These are phyloP conservation scores for Rubia tinctorum DNA, from an alignment of 305 asterid species.

Conservation along the genomic window DNA sequence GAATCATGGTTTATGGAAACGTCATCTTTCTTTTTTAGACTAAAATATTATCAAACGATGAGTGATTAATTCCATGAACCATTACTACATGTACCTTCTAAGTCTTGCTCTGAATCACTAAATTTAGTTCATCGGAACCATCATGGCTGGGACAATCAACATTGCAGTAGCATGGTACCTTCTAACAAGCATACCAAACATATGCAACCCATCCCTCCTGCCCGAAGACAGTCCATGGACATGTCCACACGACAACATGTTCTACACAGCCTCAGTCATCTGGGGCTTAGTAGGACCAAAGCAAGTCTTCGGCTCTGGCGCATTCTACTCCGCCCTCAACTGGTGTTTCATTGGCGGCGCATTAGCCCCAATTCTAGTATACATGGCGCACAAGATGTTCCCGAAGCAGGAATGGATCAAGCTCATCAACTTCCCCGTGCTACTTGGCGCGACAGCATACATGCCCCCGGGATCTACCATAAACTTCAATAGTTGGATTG, in stretches of 20 bases:
- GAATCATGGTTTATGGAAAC: too few relatives aligned
- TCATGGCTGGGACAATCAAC: conserved; percentile 64
- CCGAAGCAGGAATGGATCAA: conserved; percentile 54
- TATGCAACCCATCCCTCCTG: conserved; percentile 51
- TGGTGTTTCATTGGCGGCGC: conserved; percentile 67
- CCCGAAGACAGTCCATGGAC: conserved; percentile 76
- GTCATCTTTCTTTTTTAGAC: too few relatives aligned
- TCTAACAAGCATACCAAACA: conserved; percentile 42
- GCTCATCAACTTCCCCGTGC: conserved; percentile 53
- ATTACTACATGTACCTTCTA: not conserved
- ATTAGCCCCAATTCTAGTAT: conserved; percentile 45
- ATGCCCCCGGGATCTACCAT: conserved; percentile 71
- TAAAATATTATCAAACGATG: too few relatives aligned
- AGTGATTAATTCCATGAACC: not conserved
- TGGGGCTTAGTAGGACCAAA: conserved; percentile 83
- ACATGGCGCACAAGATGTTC: conserved; percentile 44
- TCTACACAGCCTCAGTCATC: conserved; percentile 71
- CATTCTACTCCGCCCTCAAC: conserved; percentile 56
- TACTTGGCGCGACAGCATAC: conserved; percentile 46
- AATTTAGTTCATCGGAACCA: conserved; percentile 53
- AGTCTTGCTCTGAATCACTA: not conserved
- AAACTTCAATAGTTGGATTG: conserved; percentile 70
- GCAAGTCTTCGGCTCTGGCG: conserved; percentile 52
- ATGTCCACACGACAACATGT: conserved; percentile 53
- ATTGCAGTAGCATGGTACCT: conserved; percentile 60